These are phyloP conservation scores for Mimosa pudica DNA, from an alignment of 306 rosid species.

Conservation along the genomic window DNA sequence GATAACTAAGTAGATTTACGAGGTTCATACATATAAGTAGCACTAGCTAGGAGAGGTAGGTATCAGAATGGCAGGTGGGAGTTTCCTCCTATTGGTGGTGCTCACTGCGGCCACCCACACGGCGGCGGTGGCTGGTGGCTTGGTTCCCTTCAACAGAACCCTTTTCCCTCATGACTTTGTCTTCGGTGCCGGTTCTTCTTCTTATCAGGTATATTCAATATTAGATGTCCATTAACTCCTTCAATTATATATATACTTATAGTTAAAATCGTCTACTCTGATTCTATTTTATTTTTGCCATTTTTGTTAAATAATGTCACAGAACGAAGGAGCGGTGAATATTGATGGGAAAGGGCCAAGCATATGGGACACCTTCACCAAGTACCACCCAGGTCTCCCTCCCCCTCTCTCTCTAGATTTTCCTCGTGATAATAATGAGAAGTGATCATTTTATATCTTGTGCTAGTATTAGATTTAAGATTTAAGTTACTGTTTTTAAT, in stretches of 20 bases:
- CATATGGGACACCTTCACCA: slow-evolving; percentile 49
- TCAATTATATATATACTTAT: background rate
- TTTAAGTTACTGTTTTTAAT: no score
- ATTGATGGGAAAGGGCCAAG: slow-evolving; percentile 46
- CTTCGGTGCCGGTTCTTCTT: slow-evolving; percentile 48
- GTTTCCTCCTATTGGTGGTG: background rate
- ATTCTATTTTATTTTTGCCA: background rate
- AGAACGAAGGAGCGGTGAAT: slow-evolving; percentile 48
- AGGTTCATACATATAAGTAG: background rate
- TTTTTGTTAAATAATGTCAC: background rate
- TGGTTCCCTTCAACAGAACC: slow-evolving; percentile 31
- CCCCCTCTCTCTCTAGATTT: background rate
- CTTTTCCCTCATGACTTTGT: slow-evolving; percentile 43
- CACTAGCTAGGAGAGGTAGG: background rate
- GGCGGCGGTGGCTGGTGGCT: background rate
- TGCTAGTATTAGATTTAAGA: no score
- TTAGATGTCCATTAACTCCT: background rate
- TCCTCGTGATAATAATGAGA: background rate
- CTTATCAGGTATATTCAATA: slow-evolving; percentile 47
- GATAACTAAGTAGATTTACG: background rate
- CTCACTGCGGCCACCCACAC: background rate
- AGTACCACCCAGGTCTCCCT: slow-evolving; percentile 27
- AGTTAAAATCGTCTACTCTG: background rate
- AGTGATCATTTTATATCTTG: background rate
- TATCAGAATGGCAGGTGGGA: background rate